Evolutionary conservation across 2,329 filamentous ascomycete species (phyloP), one percentile per base, ranked within the genome.

Genomic region (Cadophora sp.): DNA sequence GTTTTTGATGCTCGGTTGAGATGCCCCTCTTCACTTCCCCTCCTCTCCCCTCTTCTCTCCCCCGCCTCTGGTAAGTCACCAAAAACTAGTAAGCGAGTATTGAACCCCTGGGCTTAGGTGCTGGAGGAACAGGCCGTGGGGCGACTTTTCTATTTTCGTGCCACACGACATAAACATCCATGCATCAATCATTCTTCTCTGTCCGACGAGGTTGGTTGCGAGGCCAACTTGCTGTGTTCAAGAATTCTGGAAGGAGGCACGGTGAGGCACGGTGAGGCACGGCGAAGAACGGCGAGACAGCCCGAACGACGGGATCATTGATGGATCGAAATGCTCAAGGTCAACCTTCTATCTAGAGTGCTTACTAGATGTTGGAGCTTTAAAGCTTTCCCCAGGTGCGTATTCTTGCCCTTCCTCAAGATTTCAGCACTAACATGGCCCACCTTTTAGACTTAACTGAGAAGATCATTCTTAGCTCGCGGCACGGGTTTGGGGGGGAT

Each of bases 21-120:
- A 30, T 41, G 20, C 33, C 51, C 33, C 53, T 41, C 33, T 41
- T 16, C 53, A 9, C 27, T 6, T 30, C 4, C 27, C 27, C 27
- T 30, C 27, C n/a, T 30, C 4, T 6, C 27, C 27, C 6, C 27
- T 9, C 24, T 18, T 3, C 13, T 20, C 58, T 27, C n/a, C 36
- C 55, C 58, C 58, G 58, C 39, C 33, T 60, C 22, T 60, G 58
- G 48, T 30, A 36, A 60, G 43, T 20, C 41, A 4, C n/a, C 1
- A 47, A 60, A 60, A 60, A 60, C 41, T 62, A 33, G 27, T 62
- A 62, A 62, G 45, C 59, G 47, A 62, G 14, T 51, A 39, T 41
- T 13, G 24, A n/a, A 27, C 20, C 58, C 59, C 30, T 51, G 47
- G 53, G 39, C 56, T 59, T 30, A 59, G 58, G 22, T 41, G 22